These are phyloP conservation scores for Blastocystis hominis DNA, from an alignment of 352 stramenopile species.

Conservation along the genomic window DNA sequence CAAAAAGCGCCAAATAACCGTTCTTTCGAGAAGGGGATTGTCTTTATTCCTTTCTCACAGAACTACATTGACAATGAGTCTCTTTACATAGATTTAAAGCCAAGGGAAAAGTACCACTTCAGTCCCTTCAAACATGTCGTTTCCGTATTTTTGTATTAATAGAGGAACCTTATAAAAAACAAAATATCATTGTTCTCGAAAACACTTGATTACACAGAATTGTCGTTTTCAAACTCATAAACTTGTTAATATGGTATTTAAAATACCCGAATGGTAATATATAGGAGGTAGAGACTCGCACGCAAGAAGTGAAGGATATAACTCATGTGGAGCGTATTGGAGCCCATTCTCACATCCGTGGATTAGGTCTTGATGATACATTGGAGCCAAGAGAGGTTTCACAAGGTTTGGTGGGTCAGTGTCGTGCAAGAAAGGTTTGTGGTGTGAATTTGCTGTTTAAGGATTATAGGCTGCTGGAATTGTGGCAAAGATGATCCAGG, in stretches of 20 bases:
- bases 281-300: conserved; percentile 55
- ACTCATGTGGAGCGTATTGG: conserved; percentile 93
- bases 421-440: conserved; percentile 72
- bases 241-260: not conserved
- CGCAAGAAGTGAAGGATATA: conserved; percentile 83
- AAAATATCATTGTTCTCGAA: not conserved
- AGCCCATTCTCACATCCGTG: conserved; percentile 94
- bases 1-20: not conserved
- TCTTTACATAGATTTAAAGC: too few species aligned
- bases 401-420: conserved; percentile 92
- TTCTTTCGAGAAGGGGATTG: not conserved
- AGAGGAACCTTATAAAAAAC: not conserved
- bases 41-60: too few species aligned
- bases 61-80: too few species aligned
- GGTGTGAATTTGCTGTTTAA: not conserved
- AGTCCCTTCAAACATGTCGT: too few species aligned
- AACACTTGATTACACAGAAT: not conserved
- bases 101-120: too few species aligned
- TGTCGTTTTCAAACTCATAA: not conserved
- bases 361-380: conserved; percentile 89
- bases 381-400: conserved; percentile 82
- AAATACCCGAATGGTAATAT: not conserved
- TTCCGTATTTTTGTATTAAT: not conserved
- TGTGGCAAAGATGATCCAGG: conserved; percentile 93
- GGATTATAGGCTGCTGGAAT: conserved; percentile 74